Evolutionary conservation across 495 filamentous ascomycete genomes (phyloP).

Genomic region (Pyrenopolyporus hunteri): DNA sequence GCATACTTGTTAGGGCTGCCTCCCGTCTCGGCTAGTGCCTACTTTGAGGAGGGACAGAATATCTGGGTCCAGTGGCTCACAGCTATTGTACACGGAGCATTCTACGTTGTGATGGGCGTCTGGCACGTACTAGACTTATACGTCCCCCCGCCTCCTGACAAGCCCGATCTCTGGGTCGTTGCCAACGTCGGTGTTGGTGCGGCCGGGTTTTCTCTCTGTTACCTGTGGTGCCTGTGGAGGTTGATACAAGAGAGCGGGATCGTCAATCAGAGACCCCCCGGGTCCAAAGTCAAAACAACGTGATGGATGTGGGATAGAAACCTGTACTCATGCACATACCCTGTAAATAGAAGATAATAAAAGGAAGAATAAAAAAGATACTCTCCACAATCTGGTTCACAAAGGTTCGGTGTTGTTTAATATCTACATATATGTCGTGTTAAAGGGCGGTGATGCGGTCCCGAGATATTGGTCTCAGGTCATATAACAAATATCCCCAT

Average conservation of each 20-base stretch:
- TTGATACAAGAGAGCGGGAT: constrained; percentile 66
- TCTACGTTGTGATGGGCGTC: constrained; percentile 75
- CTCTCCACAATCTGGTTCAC: background rate
- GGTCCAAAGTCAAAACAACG: constrained; percentile 49
- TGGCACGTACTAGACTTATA: constrained; percentile 81
- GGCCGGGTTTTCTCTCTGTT: constrained; percentile 83
- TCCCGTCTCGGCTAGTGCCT: constrained; percentile 71
- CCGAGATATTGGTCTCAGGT: no score
- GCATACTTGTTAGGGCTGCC: constrained; percentile 88
- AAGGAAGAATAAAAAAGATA: constrained; percentile 16
- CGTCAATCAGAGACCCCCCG: constrained; percentile 34
- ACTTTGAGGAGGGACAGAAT: constrained; percentile 57
- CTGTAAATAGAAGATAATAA: constrained; percentile 10
- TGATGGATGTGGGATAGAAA: constrained; percentile 18
- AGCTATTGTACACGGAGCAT: constrained; percentile 70
- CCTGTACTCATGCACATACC: background rate
- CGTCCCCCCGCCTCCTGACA: constrained; percentile 68
- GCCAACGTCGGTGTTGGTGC: constrained; percentile 85
- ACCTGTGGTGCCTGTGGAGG: constrained; percentile 84
- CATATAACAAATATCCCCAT: no score
- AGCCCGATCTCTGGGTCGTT: constrained; percentile 94
- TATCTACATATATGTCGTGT: no score
- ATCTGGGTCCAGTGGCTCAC: constrained; percentile 58
- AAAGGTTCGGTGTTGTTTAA: background rate
- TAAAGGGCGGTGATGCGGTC: no score